Percentiles rank a stretch among this genome's conserved stretches.
Evolutionary conservation across 2,329 filamentous ascomycete genomes (phyloP).

Genomic region (Polychaeton citri): DNA sequence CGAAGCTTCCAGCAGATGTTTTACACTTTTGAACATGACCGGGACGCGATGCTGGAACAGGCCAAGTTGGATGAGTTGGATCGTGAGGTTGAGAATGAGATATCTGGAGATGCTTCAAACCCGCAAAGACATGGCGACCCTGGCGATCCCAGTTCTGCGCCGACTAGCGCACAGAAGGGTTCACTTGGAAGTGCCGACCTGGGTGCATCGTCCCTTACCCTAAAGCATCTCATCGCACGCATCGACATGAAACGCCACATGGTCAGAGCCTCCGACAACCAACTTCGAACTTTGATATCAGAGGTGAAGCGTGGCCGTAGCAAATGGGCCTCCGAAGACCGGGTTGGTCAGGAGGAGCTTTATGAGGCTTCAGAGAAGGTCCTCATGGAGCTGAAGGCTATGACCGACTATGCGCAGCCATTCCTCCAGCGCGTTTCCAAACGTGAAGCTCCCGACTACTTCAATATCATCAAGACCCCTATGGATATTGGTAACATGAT

Average conservation of each 20-base stretch:
- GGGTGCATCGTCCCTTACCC: slow-evolving; percentile 84
- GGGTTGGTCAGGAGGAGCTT: slow-evolving; percentile 91
- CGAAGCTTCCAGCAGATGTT: slow-evolving; percentile 87
- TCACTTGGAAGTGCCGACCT: slow-evolving; percentile 88
- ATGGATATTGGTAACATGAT: slow-evolving; percentile 99
- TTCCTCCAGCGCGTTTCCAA: slow-evolving; percentile 94
- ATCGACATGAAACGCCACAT: slow-evolving; percentile 87
- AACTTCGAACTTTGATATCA: slow-evolving; percentile 84
- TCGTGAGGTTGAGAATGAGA: slow-evolving; percentile 88
- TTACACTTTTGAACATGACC: slow-evolving; percentile 88
- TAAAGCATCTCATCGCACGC: slow-evolving; percentile 91
- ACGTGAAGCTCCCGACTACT: slow-evolving; percentile 91
- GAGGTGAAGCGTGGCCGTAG: slow-evolving; percentile 96
- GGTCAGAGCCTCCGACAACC: slow-evolving; percentile 83
- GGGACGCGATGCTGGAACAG: slow-evolving; percentile 93
- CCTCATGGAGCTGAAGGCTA: slow-evolving; percentile 88
- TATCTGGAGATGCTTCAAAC: slow-evolving; percentile 44
- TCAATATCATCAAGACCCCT: slow-evolving; percentile 82
- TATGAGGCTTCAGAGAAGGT: slow-evolving; percentile 97
- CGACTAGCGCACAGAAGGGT: slow-evolving; percentile 57
- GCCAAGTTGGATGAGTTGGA: slow-evolving; percentile 94
- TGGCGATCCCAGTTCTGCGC: slow-evolving; percentile 32
- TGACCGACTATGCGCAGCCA: slow-evolving; percentile 93
- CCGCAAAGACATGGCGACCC: slow-evolving; percentile 11
- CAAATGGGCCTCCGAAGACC: slow-evolving; percentile 98